A percentile compares a stretch with the other conserved stretches of the same genome.
Conservation (phyloP, 805 yeast genomes). For the Metschnikowia kofuensis region DNA sequence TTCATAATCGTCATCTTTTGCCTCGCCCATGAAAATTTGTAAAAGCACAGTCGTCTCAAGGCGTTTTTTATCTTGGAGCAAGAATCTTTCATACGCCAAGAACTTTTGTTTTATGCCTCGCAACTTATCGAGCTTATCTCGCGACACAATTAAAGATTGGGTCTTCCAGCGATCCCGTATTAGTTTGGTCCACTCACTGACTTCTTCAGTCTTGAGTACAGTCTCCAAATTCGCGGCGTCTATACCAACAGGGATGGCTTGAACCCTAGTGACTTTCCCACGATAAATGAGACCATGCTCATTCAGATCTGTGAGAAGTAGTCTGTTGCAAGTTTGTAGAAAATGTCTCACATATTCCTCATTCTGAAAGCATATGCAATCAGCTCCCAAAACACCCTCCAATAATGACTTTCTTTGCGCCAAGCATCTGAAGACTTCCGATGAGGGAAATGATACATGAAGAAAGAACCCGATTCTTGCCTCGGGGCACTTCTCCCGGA, state of each 20-base stretch:
- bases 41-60: constrained; percentile 70
- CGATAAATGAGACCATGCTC: constrained; percentile 58
- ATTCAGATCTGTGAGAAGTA: constrained; percentile 79
- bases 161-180: constrained; percentile 77
- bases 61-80: constrained; percentile 68
- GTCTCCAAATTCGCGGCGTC: constrained; percentile 58
- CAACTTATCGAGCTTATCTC: constrained; percentile 85
- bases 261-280: constrained; percentile 54
- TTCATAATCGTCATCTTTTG: constrained; percentile 61
- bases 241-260: constrained; percentile 73
- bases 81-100: constrained; percentile 78
- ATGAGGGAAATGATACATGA: constrained; percentile 92
- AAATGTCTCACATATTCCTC: constrained; percentile 93
- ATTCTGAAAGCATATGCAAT: constrained; percentile 84
- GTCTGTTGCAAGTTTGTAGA: constrained; percentile 81
- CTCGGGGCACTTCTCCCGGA: constrained; percentile 68
- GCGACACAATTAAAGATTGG: constrained; percentile 70
- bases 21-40: constrained; percentile 70
- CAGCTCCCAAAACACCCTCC: constrained; percentile 85
- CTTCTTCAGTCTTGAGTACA: constrained; percentile 47
- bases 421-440: constrained; percentile 91
- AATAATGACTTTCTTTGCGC: constrained; percentile 80
- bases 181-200: constrained; percentile 61
- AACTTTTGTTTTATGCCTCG: constrained; percentile 88
- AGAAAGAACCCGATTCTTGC: constrained; percentile 90